These are phyloP conservation scores for Corynespora cassiicola DNA, from an alignment of 2,329 filamentous ascomycete genomes.

Conservation along the genomic window DNA sequence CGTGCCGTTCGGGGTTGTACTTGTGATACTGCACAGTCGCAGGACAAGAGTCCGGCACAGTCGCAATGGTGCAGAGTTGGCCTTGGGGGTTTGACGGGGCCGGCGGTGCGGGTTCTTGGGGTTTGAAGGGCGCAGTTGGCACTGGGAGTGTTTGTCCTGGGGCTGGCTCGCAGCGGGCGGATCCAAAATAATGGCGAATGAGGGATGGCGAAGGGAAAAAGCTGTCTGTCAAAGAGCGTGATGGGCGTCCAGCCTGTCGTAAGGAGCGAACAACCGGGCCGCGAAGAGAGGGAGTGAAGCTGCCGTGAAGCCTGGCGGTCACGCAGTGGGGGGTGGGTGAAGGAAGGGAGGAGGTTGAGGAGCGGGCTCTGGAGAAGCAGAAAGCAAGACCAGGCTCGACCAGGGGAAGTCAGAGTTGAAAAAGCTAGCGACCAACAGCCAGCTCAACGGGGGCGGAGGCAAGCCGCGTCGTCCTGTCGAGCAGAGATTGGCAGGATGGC, in stretches of 20 bases:
- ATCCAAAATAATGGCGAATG: slow-evolving; percentile 18
- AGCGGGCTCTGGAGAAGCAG: slow-evolving; percentile 26
- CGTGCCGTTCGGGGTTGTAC: slow-evolving; percentile 28
- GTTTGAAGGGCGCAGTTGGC: too few relatives aligned
- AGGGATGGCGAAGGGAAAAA: slow-evolving; percentile 25
- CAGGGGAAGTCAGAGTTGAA: slow-evolving; percentile 25
- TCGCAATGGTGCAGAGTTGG: too few relatives aligned
- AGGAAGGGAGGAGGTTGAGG: slow-evolving; percentile 30
- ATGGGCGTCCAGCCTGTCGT: slow-evolving; percentile 39
- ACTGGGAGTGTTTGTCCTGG: too few relatives aligned
- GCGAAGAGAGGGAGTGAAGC: slow-evolving; percentile 33
- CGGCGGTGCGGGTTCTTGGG: too few relatives aligned
- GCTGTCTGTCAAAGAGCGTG: slow-evolving; percentile 46
- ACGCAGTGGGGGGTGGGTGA: slow-evolving; percentile 23
- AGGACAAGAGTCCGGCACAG: too few relatives aligned
- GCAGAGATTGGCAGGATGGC: slow-evolving; percentile 19
- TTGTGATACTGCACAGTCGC: slow-evolving; percentile 29
- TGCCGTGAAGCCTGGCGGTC: slow-evolving; percentile 30
- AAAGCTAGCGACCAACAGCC: slow-evolving; percentile 23
- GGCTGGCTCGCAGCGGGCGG: slow-evolving; percentile 40
- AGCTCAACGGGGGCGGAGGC: slow-evolving; percentile 16
- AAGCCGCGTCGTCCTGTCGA: slow-evolving; percentile 10
- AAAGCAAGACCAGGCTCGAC: too few relatives aligned
- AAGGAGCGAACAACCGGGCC: slow-evolving; percentile 49
- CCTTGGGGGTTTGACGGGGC: too few relatives aligned